phyloP scores from a whole-genome alignment of 1,139 yeast species.

The Neolecta irregularis region DNA sequence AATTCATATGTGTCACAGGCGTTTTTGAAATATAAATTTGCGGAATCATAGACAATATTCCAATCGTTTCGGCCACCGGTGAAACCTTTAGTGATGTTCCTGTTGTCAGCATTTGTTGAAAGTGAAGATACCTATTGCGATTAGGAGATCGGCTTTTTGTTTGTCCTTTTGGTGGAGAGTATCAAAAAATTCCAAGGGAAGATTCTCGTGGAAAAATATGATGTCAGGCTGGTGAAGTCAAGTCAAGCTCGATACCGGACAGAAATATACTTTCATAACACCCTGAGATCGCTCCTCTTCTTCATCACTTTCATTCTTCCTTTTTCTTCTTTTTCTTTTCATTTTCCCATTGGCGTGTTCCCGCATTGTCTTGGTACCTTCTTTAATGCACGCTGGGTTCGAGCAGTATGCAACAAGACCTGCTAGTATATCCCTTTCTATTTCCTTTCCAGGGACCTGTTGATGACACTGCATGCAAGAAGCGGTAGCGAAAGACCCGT shows the following conservation, averaged over 20 bases:
- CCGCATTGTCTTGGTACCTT: constrained; percentile 8
- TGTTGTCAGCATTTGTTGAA: constrained; percentile 37
- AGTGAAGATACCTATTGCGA: background rate
- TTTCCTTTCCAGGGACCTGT: constrained; percentile 49
- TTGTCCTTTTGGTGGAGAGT: constrained; percentile 43
- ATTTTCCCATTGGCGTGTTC: constrained; percentile 8
- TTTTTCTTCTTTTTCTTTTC: background rate
- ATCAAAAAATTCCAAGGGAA: constrained; percentile 61
- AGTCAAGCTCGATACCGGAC: constrained; percentile 1
- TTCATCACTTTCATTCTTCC: constrained; percentile 18
- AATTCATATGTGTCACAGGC: constrained; percentile 61
- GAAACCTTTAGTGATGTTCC: constrained; percentile 93
- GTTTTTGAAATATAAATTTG: constrained; percentile 73
- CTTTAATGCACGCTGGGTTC: constrained; percentile 27
- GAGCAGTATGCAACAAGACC: constrained; percentile 52
- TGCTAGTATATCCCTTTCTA: constrained; percentile 46
- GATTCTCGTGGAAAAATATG: constrained; percentile 81
- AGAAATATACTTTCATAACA: constrained; percentile 7
- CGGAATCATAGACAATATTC: constrained; percentile 55
- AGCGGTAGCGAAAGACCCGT: constrained; percentile 89
- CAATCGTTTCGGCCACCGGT: constrained; percentile 84
- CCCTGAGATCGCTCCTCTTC: constrained; percentile 13
- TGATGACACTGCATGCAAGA: constrained; percentile 69
- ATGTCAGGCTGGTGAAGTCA: constrained; percentile 59
- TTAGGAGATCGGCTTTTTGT: constrained; percentile 53